Base-by-base conservation (phyloP, 2,329 filamentous ascomycete genomes). In the Corynespora cassiicola region DNA sequence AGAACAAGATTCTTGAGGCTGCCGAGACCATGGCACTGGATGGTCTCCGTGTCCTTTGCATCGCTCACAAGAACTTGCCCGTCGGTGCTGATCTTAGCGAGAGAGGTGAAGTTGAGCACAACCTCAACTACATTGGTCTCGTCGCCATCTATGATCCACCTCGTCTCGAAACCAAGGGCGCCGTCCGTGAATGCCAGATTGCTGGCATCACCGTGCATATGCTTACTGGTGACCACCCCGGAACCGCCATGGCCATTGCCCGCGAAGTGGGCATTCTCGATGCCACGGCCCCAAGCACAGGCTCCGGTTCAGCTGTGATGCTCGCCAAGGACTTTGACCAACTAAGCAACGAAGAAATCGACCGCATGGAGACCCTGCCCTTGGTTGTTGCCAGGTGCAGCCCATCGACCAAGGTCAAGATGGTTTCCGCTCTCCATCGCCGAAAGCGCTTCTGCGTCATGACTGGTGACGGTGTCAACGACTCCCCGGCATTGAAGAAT, bases 141-240 rank as follows among this genome's bases (percentile, higher is more conserved):
- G 85, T 87, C 31, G 90, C 89, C 39, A 86, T 95, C 47, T 92
- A 94, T 61, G 90, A 95, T 53, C 90, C 90, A 3, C 90, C 89
- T 38, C 87, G 90, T 2, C 81, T 83, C 2, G 90, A 95, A 70
- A 90, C 90, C 1, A 87, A 85, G 15, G 78, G 63, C 22, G 71
- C 73, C 11, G 73, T 76, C 31, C 62, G 62, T 17, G 65, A 71
- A 38, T 75, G 72, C 22, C 71, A 74, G 40, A 56, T 65, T 25
- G 72, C 73, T 26, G 73, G 73, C n/a, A 75, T 76, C 29, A 71
- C 68, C 1, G 72, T 76, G 2, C 73, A 75, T 47, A 76, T 76
- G 73, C 62, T 75, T 18, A 76, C 73, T 24, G 73, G 73, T 27
- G 73, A 76, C 24, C 72, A 75, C 42, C 65, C 69, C 18, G 71